These are phyloP conservation scores for Puccinia horiana DNA, from an alignment of 1,284 basidiomycete species.

Conservation along the genomic window DNA sequence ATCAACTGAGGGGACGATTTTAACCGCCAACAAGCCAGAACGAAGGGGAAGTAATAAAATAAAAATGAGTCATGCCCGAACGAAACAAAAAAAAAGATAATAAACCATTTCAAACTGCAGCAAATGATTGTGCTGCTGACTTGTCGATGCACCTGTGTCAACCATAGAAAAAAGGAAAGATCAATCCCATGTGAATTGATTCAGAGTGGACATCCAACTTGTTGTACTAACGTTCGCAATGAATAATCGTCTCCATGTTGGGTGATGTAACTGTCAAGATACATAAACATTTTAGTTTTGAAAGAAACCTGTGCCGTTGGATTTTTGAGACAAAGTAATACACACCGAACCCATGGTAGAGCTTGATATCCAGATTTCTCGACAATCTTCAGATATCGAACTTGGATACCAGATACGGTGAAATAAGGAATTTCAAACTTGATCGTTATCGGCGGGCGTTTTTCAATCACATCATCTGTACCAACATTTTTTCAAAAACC, in stretches of 20 bases:
- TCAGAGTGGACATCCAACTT: background rate
- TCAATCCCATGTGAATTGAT: background rate
- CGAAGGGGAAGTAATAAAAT: background rate
- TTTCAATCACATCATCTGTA: constrained; percentile 73
- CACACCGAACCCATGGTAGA: constrained; percentile 62
- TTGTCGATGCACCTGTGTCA: constrained; percentile 45
- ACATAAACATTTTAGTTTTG: background rate
- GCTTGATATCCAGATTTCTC: constrained; percentile 93
- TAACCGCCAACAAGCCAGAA: background rate
- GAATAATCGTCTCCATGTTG: constrained; percentile 47
- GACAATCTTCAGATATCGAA: constrained; percentile 93
- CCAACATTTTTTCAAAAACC: background rate
- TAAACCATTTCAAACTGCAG: constrained; percentile 36
- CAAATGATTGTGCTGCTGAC: constrained; percentile 45
- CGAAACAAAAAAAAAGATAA: background rate
- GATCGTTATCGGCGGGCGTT: constrained; percentile 89
- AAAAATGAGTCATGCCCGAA: background rate
- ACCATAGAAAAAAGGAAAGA: background rate
- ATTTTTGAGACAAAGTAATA: constrained; percentile 4
- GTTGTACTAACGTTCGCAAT: constrained; percentile 28
- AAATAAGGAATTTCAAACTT: constrained; percentile 99
- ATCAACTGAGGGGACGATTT: background rate
- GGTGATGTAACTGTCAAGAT: constrained; percentile 30
- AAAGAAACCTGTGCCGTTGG: background rate
- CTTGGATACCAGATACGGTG: constrained; percentile 88